phyloP scores from a whole-genome alignment of 805 yeast genomes.

The Yarrowia keelungensis region DNA sequence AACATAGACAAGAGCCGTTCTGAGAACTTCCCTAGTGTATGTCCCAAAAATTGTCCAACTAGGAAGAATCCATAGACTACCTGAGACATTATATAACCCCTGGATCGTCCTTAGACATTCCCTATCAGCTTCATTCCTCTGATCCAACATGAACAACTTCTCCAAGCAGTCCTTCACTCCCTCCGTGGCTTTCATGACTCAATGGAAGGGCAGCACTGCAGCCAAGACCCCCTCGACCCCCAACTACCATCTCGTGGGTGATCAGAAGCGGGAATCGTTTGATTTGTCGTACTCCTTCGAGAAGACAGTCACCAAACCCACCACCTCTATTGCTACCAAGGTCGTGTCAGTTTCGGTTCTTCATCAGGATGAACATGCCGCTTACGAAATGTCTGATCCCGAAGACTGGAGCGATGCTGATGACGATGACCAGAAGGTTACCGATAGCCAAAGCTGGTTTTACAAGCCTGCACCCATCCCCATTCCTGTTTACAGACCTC shows the following conservation, averaged over 20 bases:
- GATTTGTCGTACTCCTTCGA: neutral
- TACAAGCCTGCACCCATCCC: neutral
- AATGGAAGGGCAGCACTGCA: neutral
- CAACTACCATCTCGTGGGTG: neutral
- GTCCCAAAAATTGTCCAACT: neutral
- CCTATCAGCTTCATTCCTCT: neutral
- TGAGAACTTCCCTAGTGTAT: constrained; percentile 2
- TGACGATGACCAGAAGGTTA: neutral
- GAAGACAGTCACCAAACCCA: neutral
- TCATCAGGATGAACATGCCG: neutral
- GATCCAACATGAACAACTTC: neutral
- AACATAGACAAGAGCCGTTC: neutral
- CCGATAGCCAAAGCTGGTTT: constrained; percentile 6
- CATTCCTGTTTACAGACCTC: neutral
- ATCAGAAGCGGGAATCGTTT: neutral
- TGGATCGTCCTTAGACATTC: constrained; percentile 1
- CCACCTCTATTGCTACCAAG: constrained; percentile 1
- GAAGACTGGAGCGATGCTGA: constrained; percentile 30
- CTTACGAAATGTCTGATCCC: constrained; percentile 6
- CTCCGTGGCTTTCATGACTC: neutral
- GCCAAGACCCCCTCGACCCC: neutral
- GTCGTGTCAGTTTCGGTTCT: neutral
- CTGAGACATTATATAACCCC: neutral
- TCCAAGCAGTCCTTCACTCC: neutral
- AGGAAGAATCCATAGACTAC: neutral